Evolutionary conservation across 2,329 filamentous ascomycete species (phyloP).

Genomic region (Drechslerella coelobrocha): DNA sequence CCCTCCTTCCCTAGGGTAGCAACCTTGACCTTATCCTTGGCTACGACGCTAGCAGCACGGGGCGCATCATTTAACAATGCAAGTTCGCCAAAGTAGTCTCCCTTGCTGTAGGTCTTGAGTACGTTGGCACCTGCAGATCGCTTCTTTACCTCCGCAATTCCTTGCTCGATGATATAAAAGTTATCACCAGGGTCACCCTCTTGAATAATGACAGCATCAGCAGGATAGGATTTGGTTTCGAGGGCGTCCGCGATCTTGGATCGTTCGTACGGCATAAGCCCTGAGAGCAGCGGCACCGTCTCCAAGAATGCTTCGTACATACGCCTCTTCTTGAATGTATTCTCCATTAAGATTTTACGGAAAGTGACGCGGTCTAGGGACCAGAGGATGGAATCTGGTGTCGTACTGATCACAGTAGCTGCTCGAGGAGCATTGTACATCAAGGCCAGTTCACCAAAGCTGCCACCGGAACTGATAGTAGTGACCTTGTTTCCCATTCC

Average conservation of each 20-base stretch:
- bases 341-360: conserved; percentile 97
- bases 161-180: conserved; percentile 88
- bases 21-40: conserved; percentile 86
- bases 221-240: conserved; percentile 83
- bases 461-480: conserved; percentile 83
- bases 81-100: conserved; percentile 96
- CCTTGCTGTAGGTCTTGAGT: conserved; percentile 78
- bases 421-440: conserved; percentile 99
- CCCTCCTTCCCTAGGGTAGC: conserved; percentile 90
- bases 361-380: conserved; percentile 94
- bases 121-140: conserved; percentile 73
- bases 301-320: conserved; percentile 98
- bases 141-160: conserved; percentile 86
- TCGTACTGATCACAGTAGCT: conserved; percentile 86
- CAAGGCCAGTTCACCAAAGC: conserved; percentile 92
- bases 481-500: conserved; percentile 84
- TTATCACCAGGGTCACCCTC: conserved; percentile 91
- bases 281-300: conserved; percentile 83
- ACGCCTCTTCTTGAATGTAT: conserved; percentile 89
- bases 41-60: conserved; percentile 85
- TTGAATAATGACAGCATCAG: conserved; percentile 81
- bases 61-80: conserved; percentile 92
- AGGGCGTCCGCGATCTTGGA: conserved; percentile 97
- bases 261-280: conserved; percentile 87
- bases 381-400: conserved; percentile 82